These are phyloP conservation scores for Alternaria alternata DNA, from an alignment of 2,329 filamentous ascomycete genomes.

Conservation along the genomic window DNA sequence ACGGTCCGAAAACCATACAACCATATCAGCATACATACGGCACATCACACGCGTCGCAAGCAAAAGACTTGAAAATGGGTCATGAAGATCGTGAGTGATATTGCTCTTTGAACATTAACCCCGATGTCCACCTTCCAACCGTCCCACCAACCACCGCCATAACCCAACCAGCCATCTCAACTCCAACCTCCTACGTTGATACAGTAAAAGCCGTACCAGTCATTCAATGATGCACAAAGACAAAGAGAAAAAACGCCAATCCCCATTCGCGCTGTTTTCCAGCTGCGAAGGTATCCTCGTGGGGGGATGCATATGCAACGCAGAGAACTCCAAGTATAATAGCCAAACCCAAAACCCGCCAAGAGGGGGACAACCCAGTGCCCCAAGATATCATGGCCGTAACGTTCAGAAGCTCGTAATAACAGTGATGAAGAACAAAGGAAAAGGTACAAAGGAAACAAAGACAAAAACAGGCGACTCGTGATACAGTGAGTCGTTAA, in stretches of 20 bases:
- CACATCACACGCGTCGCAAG: not conserved
- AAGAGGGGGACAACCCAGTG: slow-evolving; percentile 5
- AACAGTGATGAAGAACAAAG: slow-evolving; percentile 14
- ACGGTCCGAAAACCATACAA: not conserved
- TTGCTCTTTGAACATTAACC: slow-evolving; percentile 14
- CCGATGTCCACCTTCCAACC: not conserved
- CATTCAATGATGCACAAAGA: slow-evolving; percentile 19
- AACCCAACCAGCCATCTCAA: not conserved
- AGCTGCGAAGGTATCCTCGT: slow-evolving; percentile 42
- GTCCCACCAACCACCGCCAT: not conserved
- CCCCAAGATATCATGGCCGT: slow-evolving; percentile 22
- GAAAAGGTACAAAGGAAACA: slow-evolving; percentile 11
- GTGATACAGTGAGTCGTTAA: slow-evolving; percentile 14
- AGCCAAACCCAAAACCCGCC: slow-evolving; percentile 11
- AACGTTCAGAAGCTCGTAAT: slow-evolving; percentile 17
- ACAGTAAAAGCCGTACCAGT: slow-evolving; percentile 14
- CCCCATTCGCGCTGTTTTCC: slow-evolving; percentile 39
- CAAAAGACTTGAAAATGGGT: not conserved
- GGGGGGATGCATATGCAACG: slow-evolving; percentile 40
- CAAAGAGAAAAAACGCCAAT: slow-evolving; percentile 32
- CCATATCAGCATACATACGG: not conserved
- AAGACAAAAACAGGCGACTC: slow-evolving; percentile 13
- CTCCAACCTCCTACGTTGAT: not conserved
- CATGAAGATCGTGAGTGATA: slow-evolving; percentile 33
- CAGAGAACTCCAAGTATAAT: slow-evolving; percentile 26